Evolutionary conservation across 805 yeast genomes (phyloP).

Genomic region (Lipomyces orientalis): DNA sequence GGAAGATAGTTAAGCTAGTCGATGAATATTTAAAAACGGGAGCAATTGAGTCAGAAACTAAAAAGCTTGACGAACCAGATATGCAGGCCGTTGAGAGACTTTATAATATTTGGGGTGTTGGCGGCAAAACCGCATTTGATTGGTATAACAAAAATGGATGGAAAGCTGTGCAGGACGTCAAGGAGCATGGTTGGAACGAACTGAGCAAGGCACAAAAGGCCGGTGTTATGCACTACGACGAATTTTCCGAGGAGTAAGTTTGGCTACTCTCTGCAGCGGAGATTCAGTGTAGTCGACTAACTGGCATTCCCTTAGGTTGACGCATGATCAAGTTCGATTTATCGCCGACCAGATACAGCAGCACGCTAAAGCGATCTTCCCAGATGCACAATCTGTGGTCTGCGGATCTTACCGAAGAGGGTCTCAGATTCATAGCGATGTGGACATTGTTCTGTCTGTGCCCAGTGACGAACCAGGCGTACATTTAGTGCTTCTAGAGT

Average conservation of each 20-base stretch:
- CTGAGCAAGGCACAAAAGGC: constrained; percentile 29
- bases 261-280: not conserved
- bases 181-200: constrained; percentile 20
- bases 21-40: constrained; percentile 34
- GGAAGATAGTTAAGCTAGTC: constrained; percentile 28
- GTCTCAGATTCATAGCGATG: constrained; percentile 18
- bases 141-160: constrained; percentile 35
- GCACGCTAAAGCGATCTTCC: constrained; percentile 16
- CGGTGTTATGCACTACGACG: constrained; percentile 34
- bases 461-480: constrained; percentile 18
- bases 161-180: constrained; percentile 30
- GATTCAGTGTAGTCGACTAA: not conserved
- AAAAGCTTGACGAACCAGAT: constrained; percentile 16
- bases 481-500: constrained; percentile 20
- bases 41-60: constrained; percentile 27
- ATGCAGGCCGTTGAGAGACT: constrained; percentile 23
- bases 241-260: constrained; percentile 27
- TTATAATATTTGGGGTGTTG: constrained; percentile 37
- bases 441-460: constrained; percentile 31
- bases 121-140: constrained; percentile 28
- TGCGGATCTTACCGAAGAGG: constrained; percentile 39
- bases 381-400: constrained; percentile 12
- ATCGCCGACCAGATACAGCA: constrained; percentile 22
- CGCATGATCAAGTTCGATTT: constrained; percentile 25
- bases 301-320: constrained; percentile 14